These are phyloP conservation scores for Chrysanthemum lavandulifolium DNA, from an alignment of 129 eudicot genomes.

Conservation along the genomic window DNA sequence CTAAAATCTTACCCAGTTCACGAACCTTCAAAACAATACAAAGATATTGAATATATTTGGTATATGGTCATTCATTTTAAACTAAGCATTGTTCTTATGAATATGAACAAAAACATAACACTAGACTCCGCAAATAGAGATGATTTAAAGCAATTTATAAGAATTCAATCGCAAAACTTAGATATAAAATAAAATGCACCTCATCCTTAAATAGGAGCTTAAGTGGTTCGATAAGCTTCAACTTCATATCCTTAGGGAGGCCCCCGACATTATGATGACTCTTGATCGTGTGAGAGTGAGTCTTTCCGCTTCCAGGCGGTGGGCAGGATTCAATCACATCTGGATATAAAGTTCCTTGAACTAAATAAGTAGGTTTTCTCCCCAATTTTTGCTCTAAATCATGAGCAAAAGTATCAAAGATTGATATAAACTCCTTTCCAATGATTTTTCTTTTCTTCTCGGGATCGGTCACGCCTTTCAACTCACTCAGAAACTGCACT, in stretches of 20 bases:
- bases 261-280: slow-evolving; percentile 98
- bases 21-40: slow-evolving; percentile 55
- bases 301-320: slow-evolving; percentile 76
- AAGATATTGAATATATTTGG: not conserved
- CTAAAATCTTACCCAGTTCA: slow-evolving; percentile 71
- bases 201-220: slow-evolving; percentile 88
- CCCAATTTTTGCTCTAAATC: slow-evolving; percentile 76
- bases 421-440: slow-evolving; percentile 83
- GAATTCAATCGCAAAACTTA: too few relatives aligned
- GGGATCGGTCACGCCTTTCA: slow-evolving; percentile 86
- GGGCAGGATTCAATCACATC: slow-evolving; percentile 98
- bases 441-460: slow-evolving; percentile 86
- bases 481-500: slow-evolving; percentile 64
- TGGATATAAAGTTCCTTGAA: slow-evolving; percentile 96
- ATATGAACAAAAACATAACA: not conserved
- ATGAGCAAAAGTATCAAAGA: slow-evolving; percentile 84
- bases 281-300: slow-evolving; percentile 93
- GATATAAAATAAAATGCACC: slow-evolving; percentile 35
- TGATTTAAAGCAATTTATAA: too few relatives aligned
- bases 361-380: slow-evolving; percentile 73
- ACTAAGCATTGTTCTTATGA: not conserved
- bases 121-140: too few relatives aligned
- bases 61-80: not conserved
- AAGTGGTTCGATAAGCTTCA: slow-evolving; percentile 82
- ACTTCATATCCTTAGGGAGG: slow-evolving; percentile 77